Evolutionary conservation across 768 basidiomycete species (phyloP), one percentile per base, ranked within the genome.

Genomic region (Auriscalpium microsporum): DNA sequence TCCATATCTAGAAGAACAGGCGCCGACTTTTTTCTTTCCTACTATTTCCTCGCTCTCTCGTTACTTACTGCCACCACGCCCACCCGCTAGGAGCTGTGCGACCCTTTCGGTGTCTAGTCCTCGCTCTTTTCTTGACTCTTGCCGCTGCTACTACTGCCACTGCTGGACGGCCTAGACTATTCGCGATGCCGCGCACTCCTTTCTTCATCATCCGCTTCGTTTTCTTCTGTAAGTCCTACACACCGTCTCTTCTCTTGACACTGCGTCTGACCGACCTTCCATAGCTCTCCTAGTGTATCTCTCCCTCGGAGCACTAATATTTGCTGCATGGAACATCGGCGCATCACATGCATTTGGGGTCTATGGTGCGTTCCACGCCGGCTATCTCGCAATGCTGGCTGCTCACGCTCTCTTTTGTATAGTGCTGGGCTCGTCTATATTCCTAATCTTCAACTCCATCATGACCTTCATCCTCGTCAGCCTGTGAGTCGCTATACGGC

Each of bases 131-230:
- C 28, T 28, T 28, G 28, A 28, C 28, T 28, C 28, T 28, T 28
- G 28, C 28, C 28, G 28, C 28, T 28, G 28, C 28, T 4, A 28
- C 28, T 28, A 28, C 28, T 42, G 40, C 40, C 17, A 17, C 40
- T 42, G 13, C 40, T 42, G 40, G 40, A 28, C 28, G 28, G 28
- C 28, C 28, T 28, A 28, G 28, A 28, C 28, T 28, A 28, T 28
- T 42, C 40, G 8, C 40, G 14, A 75, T 78, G 73, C 28, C 28
- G 28, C 71, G 67, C 52, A 83, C 76, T 64, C 68, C 75, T 7
- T 83, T 86, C 65, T 66, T 84, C 50, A 66, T 81, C 54, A 64
- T 78, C 54, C 80, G 86, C 52, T 73, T 78, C 33, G 73, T 82
- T 42, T 69, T 79, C 52, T 78, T 86, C 19, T 42, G 52, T 52